These are phyloP conservation scores for Biscogniauxia sp. DNA, from an alignment of 2,329 filamentous ascomycete species.

Conservation along the genomic window DNA sequence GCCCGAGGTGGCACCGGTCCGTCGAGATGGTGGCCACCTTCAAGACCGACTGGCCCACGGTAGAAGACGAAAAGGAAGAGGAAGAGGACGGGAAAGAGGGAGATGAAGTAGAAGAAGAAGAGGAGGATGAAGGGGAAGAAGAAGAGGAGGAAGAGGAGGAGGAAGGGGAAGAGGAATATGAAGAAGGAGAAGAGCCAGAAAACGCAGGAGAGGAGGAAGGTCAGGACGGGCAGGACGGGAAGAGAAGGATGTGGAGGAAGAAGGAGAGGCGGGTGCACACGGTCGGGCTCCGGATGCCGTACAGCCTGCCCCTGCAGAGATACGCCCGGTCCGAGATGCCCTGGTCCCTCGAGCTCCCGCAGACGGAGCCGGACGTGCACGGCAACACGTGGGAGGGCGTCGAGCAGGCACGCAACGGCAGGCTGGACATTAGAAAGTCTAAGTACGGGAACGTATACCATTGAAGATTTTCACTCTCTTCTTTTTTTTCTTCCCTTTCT, in stretches of 20 bases:
- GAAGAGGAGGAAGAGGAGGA: too few relatives aligned
- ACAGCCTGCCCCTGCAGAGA: slow-evolving; percentile 68
- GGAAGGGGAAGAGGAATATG: neutral
- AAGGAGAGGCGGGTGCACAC: neutral
- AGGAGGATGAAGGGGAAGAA: neutral
- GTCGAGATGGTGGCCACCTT: slow-evolving; percentile 69
- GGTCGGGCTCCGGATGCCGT: slow-evolving; percentile 78
- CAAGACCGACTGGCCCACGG: slow-evolving; percentile 51
- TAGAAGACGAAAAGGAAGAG: too few relatives aligned
- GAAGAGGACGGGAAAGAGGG: slow-evolving; percentile 3
- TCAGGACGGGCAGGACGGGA: slow-evolving; percentile 3
- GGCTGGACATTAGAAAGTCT: neutral
- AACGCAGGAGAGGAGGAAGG: too few relatives aligned
- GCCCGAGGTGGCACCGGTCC: too few relatives aligned
- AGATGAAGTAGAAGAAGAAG: too few relatives aligned
- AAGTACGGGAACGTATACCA: too few relatives aligned
- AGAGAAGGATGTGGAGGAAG: neutral
- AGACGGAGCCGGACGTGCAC: slow-evolving; percentile 62
- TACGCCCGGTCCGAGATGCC: slow-evolving; percentile 66
- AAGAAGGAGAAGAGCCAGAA: slow-evolving; percentile 5
- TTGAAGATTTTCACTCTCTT: too few relatives aligned
- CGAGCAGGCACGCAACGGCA: neutral
- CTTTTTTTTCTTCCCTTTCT: too few relatives aligned
- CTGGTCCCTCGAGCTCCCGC: slow-evolving; percentile 65
- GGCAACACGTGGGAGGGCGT: slow-evolving; percentile 40